Conservation (phyloP, 202 grass and related monocot species). For the Zoysia matrella region DNA sequence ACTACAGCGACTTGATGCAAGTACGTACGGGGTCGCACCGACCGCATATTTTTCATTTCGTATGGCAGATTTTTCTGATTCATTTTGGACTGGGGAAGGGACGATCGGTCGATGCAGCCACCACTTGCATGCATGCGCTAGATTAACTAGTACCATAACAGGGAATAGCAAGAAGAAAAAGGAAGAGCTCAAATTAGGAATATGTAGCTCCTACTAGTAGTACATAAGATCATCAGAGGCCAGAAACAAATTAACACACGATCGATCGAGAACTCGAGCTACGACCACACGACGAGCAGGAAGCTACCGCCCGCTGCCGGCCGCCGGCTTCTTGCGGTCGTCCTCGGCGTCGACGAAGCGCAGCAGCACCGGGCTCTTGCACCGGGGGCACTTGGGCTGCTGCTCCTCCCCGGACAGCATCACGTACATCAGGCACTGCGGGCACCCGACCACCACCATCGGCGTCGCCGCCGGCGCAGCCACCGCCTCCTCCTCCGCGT, state of each 20-base stretch:
- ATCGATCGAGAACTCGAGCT: neutral
- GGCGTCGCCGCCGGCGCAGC: constrained; percentile 25
- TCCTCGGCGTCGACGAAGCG: constrained; percentile 40
- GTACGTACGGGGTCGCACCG: neutral
- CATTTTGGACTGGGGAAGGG: no score
- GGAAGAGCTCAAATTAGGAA: no score
- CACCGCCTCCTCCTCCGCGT: constrained; percentile 52
- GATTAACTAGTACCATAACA: no score
- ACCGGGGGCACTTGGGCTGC: constrained; percentile 64
- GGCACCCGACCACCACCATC: constrained; percentile 65
- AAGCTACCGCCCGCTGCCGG: neutral
- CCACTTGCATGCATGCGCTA: no score
- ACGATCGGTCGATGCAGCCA: no score
- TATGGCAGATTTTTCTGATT: no score
- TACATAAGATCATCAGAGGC: no score
- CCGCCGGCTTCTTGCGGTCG: neutral
- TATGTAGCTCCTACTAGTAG: no score
- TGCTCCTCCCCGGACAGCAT: constrained; percentile 61
- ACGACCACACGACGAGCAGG: no score
- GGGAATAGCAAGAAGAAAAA: no score
- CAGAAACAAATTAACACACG: neutral
- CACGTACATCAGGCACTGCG: constrained; percentile 73
- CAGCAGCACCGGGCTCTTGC: constrained; percentile 64
- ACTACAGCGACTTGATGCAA: neutral
- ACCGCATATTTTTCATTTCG: neutral